Conservation (phyloP, 1,284 basidiomycete species). For the Rhodotorula sp. region DNA sequence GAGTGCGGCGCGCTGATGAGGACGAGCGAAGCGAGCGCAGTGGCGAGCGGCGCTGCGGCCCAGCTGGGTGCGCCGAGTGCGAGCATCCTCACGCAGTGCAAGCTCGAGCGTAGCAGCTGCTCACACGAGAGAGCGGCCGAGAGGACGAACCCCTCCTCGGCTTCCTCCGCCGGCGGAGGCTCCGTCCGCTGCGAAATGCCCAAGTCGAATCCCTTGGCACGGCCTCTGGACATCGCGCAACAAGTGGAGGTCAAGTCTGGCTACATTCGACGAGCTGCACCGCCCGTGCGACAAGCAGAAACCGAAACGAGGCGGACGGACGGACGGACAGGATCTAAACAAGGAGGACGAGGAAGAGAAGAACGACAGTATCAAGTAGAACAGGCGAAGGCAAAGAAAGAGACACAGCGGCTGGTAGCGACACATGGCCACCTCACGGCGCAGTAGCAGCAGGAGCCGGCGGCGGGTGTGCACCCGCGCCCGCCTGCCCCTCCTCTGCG, state of each 20-base stretch:
- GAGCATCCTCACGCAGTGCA: neutral
- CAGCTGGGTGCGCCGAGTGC: neutral
- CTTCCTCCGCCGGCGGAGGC: neutral
- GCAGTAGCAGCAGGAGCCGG: too few relatives aligned
- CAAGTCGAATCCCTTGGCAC: neutral
- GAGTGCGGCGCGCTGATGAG: neutral
- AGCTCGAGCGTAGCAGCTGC: neutral
- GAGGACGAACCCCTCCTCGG: neutral
- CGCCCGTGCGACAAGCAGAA: too few relatives aligned
- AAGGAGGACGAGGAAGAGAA: too few relatives aligned
- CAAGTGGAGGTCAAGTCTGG: too few relatives aligned
- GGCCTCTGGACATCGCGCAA: neutral
- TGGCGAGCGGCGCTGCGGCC: neutral
- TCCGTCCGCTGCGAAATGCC: neutral
- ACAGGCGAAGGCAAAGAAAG: too few relatives aligned
- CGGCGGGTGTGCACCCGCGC: too few relatives aligned
- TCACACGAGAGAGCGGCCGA: neutral
- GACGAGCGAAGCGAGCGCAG: neutral
- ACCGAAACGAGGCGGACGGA: neutral
- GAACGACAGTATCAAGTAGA: too few relatives aligned
- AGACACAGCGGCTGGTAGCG: too few relatives aligned
- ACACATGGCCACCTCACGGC: neutral
- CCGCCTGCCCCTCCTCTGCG: slow-evolving; percentile 5
- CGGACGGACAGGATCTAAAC: too few relatives aligned
- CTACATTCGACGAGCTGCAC: neutral